Evolutionary conservation across 1,284 basidiomycete genomes (phyloP).

Genomic region (Leccinum pseudoinsigne): DNA sequence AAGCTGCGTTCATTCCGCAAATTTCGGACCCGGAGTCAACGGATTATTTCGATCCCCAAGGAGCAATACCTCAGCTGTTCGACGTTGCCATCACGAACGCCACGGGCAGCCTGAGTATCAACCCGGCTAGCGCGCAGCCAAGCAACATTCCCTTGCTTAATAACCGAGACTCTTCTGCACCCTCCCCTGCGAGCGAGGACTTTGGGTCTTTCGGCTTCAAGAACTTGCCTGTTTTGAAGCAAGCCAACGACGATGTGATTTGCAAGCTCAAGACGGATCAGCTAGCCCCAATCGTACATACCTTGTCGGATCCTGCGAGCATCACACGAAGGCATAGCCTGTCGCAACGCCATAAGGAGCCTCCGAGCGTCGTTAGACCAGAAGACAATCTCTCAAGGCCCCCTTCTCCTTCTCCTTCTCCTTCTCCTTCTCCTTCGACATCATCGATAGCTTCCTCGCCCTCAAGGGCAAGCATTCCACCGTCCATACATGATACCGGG

Average conservation of each 20-base stretch:
- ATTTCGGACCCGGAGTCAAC: constrained; percentile 96
- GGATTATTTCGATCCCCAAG: constrained; percentile 98
- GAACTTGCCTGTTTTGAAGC: constrained; percentile 95
- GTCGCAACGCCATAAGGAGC: constrained; percentile 74
- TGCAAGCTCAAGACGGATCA: constrained; percentile 90
- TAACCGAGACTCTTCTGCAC: constrained; percentile 40
- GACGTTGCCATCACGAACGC: constrained; percentile 58
- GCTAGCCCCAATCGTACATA: constrained; percentile 63
- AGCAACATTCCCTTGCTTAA: constrained; percentile 47
- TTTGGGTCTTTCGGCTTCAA: constrained; percentile 99
- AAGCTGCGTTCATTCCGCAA: constrained; percentile 96
- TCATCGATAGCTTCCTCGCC: constrained; percentile 93
- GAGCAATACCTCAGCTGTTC: constrained; percentile 88
- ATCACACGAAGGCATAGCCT: constrained; percentile 66
- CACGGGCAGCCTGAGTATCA: constrained; percentile 46
- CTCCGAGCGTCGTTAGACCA: constrained; percentile 73
- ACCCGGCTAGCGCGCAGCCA: constrained; percentile 42
- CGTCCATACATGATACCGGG: constrained; percentile 61
- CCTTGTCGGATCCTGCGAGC: constrained; percentile 63
- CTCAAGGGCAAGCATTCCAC: constrained; percentile 70
- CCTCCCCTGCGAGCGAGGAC: constrained; percentile 70
- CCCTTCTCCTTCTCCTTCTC: constrained; percentile 70
- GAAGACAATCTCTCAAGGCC: constrained; percentile 60
- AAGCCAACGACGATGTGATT: constrained; percentile 98
- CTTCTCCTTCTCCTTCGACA: constrained; percentile 60